Conservation (phyloP, 345 rosid species). For the Hypericum androsaemum region DNA sequence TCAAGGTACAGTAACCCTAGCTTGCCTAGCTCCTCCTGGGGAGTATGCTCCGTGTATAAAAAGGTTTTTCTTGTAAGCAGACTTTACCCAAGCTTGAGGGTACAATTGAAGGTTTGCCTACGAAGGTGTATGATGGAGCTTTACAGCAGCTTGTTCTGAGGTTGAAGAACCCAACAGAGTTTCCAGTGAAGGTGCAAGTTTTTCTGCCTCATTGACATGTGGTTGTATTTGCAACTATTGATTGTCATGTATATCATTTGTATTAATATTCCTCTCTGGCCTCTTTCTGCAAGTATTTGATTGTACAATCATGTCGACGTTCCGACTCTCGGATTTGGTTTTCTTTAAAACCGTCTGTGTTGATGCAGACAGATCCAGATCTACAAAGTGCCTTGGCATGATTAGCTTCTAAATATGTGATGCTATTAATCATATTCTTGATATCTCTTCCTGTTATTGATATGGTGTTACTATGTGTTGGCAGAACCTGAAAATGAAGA, state of each 20-base stretch:
- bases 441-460: not conserved
- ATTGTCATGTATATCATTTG: too few species aligned
- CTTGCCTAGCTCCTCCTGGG: not conserved
- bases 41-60: constrained; percentile 12
- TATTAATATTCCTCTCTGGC: too few species aligned
- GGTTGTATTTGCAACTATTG: too few species aligned
- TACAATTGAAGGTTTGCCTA: constrained; percentile 47
- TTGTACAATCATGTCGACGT: too few species aligned
- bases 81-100: constrained; percentile 87
- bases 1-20: constrained; percentile 46
- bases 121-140: constrained; percentile 65
- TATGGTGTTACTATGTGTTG: constrained; percentile 11
- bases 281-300: too few species aligned
- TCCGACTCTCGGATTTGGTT: too few species aligned
- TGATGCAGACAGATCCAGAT: too few species aligned
- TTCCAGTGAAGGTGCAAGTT: constrained; percentile 56
- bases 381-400: too few species aligned
- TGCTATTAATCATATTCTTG: too few species aligned
- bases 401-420: too few species aligned
- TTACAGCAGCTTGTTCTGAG: constrained; percentile 60
- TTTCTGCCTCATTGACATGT: not conserved
- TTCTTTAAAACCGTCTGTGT: too few species aligned
- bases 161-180: constrained; percentile 59
- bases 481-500: constrained; percentile 95
- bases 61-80: constrained; percentile 27